phyloP scores from a whole-genome alignment of 2,329 filamentous ascomycete species.

The Pestalotiopsis sp. region DNA sequence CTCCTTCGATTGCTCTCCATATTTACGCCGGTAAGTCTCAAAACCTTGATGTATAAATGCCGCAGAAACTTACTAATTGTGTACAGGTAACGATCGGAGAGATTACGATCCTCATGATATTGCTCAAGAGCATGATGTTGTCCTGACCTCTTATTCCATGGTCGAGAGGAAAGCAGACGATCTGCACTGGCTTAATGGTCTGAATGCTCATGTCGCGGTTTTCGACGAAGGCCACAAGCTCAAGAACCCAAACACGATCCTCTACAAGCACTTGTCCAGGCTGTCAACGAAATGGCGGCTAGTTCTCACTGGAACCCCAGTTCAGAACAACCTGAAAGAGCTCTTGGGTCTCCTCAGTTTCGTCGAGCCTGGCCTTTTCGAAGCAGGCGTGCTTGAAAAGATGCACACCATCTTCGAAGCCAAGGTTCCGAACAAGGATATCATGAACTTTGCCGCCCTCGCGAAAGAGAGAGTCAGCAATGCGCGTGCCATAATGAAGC shows the following conservation, averaged over 20 bases:
- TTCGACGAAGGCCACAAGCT: conserved; percentile 95
- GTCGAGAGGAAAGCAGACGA: conserved; percentile 52
- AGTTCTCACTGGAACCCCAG: conserved; percentile 85
- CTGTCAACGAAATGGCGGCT: conserved; percentile 84
- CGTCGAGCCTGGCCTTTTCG: conserved; percentile 85
- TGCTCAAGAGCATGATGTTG: conserved; percentile 65
- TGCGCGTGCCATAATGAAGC: conserved; percentile 89
- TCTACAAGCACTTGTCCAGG: conserved; percentile 77
- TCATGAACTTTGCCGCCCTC: conserved; percentile 79
- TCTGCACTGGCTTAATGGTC: conserved; percentile 50
- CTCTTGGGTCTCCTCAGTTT: conserved; percentile 91
- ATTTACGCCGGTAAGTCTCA: conserved; percentile 50
- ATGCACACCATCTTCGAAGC: conserved; percentile 89
- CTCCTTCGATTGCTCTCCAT: conserved; percentile 75
- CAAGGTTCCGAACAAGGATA: conserved; percentile 82
- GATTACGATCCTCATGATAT: conserved; percentile 62
- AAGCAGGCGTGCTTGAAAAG: conserved; percentile 69
- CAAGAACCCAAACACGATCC: conserved; percentile 83
- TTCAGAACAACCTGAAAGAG: conserved; percentile 94
- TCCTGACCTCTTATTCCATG: conserved; percentile 65
- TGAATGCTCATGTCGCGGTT: conserved; percentile 62
- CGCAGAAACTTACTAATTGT: conserved; percentile 31
- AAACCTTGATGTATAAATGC: background rate
- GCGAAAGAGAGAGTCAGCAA: conserved; percentile 85
- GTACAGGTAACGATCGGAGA: conserved; percentile 67